Conservation (phyloP, 768 basidiomycete species). For the Calocera viscosa region DNA sequence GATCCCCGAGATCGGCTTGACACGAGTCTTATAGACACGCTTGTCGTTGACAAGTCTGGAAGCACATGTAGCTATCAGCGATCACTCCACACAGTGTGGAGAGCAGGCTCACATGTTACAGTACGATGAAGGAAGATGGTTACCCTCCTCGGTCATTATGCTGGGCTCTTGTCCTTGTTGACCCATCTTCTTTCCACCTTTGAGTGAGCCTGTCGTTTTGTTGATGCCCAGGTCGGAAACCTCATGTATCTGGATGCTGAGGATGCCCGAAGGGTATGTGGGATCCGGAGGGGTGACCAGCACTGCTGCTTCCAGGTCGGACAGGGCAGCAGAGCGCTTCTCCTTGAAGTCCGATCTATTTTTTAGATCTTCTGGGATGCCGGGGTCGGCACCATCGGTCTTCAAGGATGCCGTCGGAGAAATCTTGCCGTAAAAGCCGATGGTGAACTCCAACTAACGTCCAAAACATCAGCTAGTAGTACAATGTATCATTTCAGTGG, state of each 20-base stretch:
- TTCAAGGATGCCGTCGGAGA: slow-evolving; percentile 20
- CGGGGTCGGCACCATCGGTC: slow-evolving; percentile 29
- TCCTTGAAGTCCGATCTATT: slow-evolving; percentile 26
- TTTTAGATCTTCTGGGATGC: slow-evolving; percentile 31
- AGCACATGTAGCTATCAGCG: neutral
- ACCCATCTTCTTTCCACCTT: slow-evolving; percentile 20
- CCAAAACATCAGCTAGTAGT: slow-evolving; percentile 9
- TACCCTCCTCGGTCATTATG: neutral
- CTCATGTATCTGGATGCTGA: slow-evolving; percentile 8
- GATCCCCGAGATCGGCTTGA: slow-evolving; percentile 27
- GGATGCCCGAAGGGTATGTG: slow-evolving; percentile 10
- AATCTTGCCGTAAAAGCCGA: slow-evolving; percentile 42
- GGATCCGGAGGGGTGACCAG: slow-evolving; percentile 22
- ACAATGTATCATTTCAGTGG: no score
- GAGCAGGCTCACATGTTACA: neutral
- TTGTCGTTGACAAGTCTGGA: neutral
- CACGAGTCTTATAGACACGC: slow-evolving; percentile 25
- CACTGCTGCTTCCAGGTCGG: slow-evolving; percentile 21
- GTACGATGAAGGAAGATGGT: neutral
- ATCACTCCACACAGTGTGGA: neutral
- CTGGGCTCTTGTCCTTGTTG: slow-evolving; percentile 9
- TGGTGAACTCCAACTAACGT: slow-evolving; percentile 37
- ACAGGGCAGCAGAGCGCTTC: neutral
- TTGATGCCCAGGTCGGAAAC: neutral
- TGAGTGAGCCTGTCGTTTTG: slow-evolving; percentile 1